Evolutionary conservation across 2,329 filamentous ascomycete species (phyloP).

Genomic region (Talaromyces albobiverticillius): DNA sequence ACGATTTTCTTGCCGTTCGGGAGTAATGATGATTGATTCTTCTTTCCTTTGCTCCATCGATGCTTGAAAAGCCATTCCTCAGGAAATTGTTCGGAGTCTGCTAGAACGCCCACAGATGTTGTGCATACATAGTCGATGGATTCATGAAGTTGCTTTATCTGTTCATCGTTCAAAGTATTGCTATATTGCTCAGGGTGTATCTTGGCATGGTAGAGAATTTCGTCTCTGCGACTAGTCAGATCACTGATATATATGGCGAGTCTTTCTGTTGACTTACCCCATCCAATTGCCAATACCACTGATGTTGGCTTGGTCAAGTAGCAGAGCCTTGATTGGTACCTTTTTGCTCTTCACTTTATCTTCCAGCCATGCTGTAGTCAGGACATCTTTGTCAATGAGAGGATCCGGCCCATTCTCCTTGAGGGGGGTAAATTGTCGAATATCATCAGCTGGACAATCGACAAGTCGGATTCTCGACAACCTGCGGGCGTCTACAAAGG

Average conservation of each 20-base stretch:
- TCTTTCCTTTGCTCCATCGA: slow-evolving; percentile 86
- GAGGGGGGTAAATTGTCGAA: slow-evolving; percentile 72
- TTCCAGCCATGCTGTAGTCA: slow-evolving; percentile 74
- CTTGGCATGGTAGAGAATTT: slow-evolving; percentile 83
- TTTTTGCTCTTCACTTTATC: slow-evolving; percentile 69
- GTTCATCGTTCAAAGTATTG: slow-evolving; percentile 70
- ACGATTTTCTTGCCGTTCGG: slow-evolving; percentile 83
- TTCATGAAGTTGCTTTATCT: slow-evolving; percentile 69
- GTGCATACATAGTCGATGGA: slow-evolving; percentile 76
- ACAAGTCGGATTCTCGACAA: slow-evolving; percentile 78
- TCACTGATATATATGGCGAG: not conserved
- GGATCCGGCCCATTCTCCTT: slow-evolving; percentile 94
- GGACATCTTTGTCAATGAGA: slow-evolving; percentile 71
- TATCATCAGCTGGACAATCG: slow-evolving; percentile 72
- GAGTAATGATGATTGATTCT: slow-evolving; percentile 62
- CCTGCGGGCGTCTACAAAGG: slow-evolving; percentile 80
- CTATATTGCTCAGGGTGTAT: slow-evolving; percentile 93
- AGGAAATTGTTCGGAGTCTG: slow-evolving; percentile 80
- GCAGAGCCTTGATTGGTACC: slow-evolving; percentile 82
- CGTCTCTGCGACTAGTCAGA: slow-evolving; percentile 56
- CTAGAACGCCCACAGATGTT: slow-evolving; percentile 72
- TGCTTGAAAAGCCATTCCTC: slow-evolving; percentile 84
- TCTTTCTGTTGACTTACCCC: slow-evolving; percentile 49
- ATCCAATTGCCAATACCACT: slow-evolving; percentile 98
- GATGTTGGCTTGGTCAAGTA: slow-evolving; percentile 84